These are phyloP conservation scores for Morella rubra DNA, from an alignment of 306 rosid genomes.

Conservation along the genomic window DNA sequence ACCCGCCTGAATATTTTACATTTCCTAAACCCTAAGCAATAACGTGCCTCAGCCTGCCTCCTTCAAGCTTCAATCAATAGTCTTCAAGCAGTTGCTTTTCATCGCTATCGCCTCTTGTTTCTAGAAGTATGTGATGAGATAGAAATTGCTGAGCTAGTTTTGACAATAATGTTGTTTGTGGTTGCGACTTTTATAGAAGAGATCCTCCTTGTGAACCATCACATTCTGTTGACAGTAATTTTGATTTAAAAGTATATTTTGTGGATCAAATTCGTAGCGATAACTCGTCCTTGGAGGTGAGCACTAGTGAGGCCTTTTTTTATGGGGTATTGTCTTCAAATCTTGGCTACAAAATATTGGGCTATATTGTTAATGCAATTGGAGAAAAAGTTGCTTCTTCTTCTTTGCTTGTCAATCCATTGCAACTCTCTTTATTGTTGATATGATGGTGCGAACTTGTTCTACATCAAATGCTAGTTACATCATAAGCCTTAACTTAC, in stretches of 20 bases:
- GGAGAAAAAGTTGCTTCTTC: not conserved
- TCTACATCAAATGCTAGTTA: not conserved
- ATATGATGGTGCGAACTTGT: no score
- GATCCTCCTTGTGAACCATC: conserved; percentile 31
- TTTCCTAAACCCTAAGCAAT: no score
- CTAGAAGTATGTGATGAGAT: no score
- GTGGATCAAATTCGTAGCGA: conserved; percentile 23
- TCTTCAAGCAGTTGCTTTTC: no score
- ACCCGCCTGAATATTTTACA: no score
- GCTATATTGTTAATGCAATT: not conserved
- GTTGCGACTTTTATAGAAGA: conserved; percentile 34
- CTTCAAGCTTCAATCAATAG: no score
- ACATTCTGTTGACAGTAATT: conserved; percentile 30
- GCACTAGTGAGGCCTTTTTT: conserved; percentile 12
- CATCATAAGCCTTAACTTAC: not conserved
- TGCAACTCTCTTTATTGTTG: not conserved
- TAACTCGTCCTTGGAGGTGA: conserved; percentile 39
- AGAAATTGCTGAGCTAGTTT: no score
- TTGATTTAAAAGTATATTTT: conserved; percentile 29
- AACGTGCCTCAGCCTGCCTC: no score
- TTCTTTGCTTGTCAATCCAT: not conserved
- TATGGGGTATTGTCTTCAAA: not conserved
- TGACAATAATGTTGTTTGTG: not conserved
- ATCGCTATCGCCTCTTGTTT: no score
- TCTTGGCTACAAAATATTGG: not conserved